Evolutionary conservation across 163 green algal genomes (phyloP), one percentile per base, ranked within the genome.

Genomic region (Scenedesmus sp.): DNA sequence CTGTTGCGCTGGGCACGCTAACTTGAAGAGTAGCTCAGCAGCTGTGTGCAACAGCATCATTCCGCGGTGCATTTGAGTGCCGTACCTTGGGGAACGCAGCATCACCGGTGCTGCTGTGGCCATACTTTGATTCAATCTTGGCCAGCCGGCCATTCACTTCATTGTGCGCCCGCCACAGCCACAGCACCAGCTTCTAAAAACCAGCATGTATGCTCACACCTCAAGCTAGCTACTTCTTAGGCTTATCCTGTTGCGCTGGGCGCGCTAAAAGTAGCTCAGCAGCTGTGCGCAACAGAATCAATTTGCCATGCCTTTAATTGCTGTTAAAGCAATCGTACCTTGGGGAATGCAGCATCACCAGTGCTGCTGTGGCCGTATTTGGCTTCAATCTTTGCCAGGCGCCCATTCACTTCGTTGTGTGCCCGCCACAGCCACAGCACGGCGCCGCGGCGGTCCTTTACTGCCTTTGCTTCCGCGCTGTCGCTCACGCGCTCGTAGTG

Each of bases 151-250:
- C 57, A 82, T 89, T 89, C 20, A 92, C 88, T 10, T 90, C 60
- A 84, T 98, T 98, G 94, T 98, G 96, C 1, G 93, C 93, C 20
- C 87, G 87, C 96, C 96, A 98, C 52, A 96, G 60, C 96, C 96
- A 98, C 34, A 98, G 83, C 13, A 95, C 91, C 7, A 64, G 59
- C 59, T 46, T 46, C 34, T 46, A 46, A 46, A 46, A 46, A 46
- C 34, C 34, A 46, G 34, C 34, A 46, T 46, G 34, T 46, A 46
- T 46, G 34, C 34, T 46, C 34, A 46, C 34, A 46, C 34, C 34
- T 46, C 34, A 46, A 46, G 34, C 34, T 46, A 46, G 34, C 34
- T 46, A 46, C 34, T 46, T 46, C 34, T 46, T 46, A 46, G 34
- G 34, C 34, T 46, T 46, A 46, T 46, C 34, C 34, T 46, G 34